Evolutionary conservation across 1,139 yeast genomes (phyloP).

Genomic region (Pichiaceae sp.): DNA sequence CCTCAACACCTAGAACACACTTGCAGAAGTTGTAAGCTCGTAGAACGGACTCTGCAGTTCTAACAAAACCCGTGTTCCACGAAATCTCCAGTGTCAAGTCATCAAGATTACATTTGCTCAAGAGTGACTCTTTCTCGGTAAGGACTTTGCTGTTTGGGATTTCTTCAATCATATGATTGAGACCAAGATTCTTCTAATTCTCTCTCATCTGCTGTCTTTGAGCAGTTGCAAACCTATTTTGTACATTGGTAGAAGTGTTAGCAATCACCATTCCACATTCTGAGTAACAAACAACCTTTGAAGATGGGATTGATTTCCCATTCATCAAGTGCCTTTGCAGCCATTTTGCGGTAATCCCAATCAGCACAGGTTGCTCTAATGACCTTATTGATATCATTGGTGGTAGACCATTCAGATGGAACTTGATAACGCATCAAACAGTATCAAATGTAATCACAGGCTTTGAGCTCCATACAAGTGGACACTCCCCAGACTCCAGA

Average conservation of each 20-base stretch:
- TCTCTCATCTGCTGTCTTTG: slow-evolving; percentile 4
- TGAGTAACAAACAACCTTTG: slow-evolving; percentile 17
- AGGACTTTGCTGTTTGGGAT: slow-evolving; percentile 19
- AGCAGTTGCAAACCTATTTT: neutral
- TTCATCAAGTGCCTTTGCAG: slow-evolving; percentile 28
- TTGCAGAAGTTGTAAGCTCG: slow-evolving; percentile 9
- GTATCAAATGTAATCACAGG: neutral
- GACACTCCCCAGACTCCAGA: neutral
- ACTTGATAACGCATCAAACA: neutral
- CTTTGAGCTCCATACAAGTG: neutral
- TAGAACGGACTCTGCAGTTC: slow-evolving; percentile 21
- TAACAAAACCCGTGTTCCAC: slow-evolving; percentile 23
- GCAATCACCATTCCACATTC: slow-evolving; percentile 24
- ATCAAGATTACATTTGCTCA: slow-evolving; percentile 20
- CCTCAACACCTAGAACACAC: slow-evolving; percentile 6
- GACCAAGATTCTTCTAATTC: slow-evolving; percentile 16
- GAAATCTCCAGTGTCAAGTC: slow-evolving; percentile 16
- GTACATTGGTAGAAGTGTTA: neutral
- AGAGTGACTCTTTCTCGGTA: slow-evolving; percentile 19
- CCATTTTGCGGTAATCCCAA: slow-evolving; percentile 25
- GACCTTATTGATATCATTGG: neutral
- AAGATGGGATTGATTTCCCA: slow-evolving; percentile 29
- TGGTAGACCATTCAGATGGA: neutral
- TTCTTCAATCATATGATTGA: slow-evolving; percentile 23
- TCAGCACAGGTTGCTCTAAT: slow-evolving; percentile 13